Percentiles rank a stretch among this genome's conserved stretches.
phyloP scores from a whole-genome alignment of 2,329 filamentous ascomycete species.

The Orbilia oligospora region DNA sequence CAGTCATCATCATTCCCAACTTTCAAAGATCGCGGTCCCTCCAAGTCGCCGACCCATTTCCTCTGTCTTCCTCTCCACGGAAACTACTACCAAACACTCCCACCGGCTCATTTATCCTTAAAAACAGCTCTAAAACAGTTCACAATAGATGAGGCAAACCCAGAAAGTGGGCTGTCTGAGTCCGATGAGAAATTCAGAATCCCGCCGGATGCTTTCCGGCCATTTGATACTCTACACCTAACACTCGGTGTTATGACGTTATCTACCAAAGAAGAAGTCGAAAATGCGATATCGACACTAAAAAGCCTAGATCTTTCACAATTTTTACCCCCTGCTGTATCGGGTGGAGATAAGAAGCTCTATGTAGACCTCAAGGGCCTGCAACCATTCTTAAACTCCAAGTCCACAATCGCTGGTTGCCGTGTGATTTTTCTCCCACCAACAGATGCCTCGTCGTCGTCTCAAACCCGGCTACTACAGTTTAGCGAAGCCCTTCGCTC shows the following conservation, averaged over 20 bases:
- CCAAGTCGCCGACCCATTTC: conserved; percentile 77
- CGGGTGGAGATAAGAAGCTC: conserved; percentile 4
- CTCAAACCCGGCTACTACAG: conserved; percentile 17
- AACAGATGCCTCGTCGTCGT: conserved; percentile 67
- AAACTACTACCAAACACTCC: conserved; percentile 69
- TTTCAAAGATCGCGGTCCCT: conserved; percentile 37
- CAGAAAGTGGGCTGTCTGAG: conserved; percentile 64
- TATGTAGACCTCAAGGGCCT: conserved; percentile 46
- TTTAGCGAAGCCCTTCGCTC: conserved; percentile 74
- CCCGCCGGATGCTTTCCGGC: conserved; percentile 78
- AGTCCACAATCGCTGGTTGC: conserved; percentile 67
- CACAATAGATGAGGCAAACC: conserved; percentile 71
- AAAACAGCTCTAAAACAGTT: conserved; percentile 74
- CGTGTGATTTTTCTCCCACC: conserved; percentile 76
- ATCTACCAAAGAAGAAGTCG: not conserved
- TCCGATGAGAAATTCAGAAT: conserved; percentile 68
- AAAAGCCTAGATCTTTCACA: conserved; percentile 35
- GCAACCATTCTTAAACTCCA: conserved; percentile 13
- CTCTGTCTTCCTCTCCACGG: conserved; percentile 81
- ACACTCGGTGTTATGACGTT: conserved; percentile 84
- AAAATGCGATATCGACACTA: conserved; percentile 29
- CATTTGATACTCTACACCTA: conserved; percentile 84
- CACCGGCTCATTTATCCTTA: conserved; percentile 68
- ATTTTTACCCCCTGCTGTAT: conserved; percentile 6
- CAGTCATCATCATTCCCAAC: conserved; percentile 12